phyloP scores from a whole-genome alignment of 768 basidiomycete genomes.

The Psilocybe azurescens region DNA sequence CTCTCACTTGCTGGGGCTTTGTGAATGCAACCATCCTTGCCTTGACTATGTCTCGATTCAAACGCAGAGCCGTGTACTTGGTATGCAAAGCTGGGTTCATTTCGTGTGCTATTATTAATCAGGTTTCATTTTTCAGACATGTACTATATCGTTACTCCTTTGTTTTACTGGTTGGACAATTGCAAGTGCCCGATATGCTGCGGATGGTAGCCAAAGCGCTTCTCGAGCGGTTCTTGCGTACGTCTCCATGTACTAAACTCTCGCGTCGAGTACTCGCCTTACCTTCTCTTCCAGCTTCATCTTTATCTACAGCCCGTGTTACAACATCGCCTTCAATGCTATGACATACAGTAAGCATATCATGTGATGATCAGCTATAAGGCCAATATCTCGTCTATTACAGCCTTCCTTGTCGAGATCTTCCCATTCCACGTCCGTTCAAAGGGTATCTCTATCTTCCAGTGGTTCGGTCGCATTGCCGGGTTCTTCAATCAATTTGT shows the following conservation, averaged over 20 bases:
- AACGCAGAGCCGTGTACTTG: slow-evolving; percentile 53
- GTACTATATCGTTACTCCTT: slow-evolving; percentile 50
- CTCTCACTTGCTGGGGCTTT: slow-evolving; percentile 58
- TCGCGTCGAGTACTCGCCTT: neutral
- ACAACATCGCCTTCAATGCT: slow-evolving; percentile 62
- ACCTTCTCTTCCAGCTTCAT: slow-evolving; percentile 46
- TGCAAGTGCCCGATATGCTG: slow-evolving; percentile 52
- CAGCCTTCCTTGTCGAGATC: slow-evolving; percentile 70
- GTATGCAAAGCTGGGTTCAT: slow-evolving; percentile 31
- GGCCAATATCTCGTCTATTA: neutral
- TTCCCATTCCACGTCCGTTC: slow-evolving; percentile 70
- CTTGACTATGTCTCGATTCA: slow-evolving; percentile 50
- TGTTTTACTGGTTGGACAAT: slow-evolving; percentile 61
- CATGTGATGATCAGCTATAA: neutral
- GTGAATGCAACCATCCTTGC: slow-evolving; percentile 58
- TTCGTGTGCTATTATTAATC: neutral
- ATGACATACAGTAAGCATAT: slow-evolving; percentile 52
- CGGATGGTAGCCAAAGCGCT: slow-evolving; percentile 45
- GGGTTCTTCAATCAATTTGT: slow-evolving; percentile 72
- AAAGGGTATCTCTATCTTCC: slow-evolving; percentile 65
- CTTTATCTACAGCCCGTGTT: slow-evolving; percentile 59
- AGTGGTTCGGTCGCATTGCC: slow-evolving; percentile 59
- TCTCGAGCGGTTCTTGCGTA: slow-evolving; percentile 57
- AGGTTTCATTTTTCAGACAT: slow-evolving; percentile 33
- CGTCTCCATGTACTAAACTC: slow-evolving; percentile 10